These are phyloP conservation scores for Bjerkandera adusta DNA, from an alignment of 1,284 basidiomycete genomes.

Conservation along the genomic window DNA sequence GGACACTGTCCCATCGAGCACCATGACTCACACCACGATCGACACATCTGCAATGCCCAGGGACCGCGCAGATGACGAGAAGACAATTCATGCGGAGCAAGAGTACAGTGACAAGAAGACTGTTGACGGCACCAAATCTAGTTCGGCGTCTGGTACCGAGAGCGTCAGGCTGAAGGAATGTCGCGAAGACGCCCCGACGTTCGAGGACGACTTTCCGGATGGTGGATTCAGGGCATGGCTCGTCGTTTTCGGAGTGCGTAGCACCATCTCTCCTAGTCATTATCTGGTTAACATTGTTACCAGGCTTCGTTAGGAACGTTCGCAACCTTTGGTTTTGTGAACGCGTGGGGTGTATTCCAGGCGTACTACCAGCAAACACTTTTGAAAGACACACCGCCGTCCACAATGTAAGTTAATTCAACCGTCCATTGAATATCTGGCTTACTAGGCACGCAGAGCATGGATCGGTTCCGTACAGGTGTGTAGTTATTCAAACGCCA, in stretches of 20 bases:
- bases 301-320: conserved; percentile 26
- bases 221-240: conserved; percentile 40
- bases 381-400: conserved; percentile 37
- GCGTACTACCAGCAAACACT: conserved; percentile 39
- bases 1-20: too few species aligned
- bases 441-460: too few species aligned
- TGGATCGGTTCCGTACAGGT: conserved; percentile 78
- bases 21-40: background rate
- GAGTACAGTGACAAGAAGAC: conserved; percentile 10
- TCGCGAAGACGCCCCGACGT: conserved; percentile 9
- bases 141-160: background rate
- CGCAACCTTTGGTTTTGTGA: conserved; percentile 40
- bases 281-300: background rate
- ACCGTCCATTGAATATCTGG: too few species aligned
- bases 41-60: background rate
- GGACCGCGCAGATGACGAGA: conserved; percentile 14
- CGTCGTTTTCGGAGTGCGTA: conserved; percentile 36
- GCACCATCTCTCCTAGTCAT: background rate
- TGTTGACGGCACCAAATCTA: background rate
- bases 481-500: conserved; percentile 12
- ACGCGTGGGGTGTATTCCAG: conserved; percentile 47
- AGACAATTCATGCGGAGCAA: conserved; percentile 13
- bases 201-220: conserved; percentile 33
- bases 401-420: conserved; percentile 48
- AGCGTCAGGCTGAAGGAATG: conserved; percentile 5